These are phyloP conservation scores for Hirsutella minnesotensis DNA, from an alignment of 2,329 filamentous ascomycete genomes.

Conservation along the genomic window DNA sequence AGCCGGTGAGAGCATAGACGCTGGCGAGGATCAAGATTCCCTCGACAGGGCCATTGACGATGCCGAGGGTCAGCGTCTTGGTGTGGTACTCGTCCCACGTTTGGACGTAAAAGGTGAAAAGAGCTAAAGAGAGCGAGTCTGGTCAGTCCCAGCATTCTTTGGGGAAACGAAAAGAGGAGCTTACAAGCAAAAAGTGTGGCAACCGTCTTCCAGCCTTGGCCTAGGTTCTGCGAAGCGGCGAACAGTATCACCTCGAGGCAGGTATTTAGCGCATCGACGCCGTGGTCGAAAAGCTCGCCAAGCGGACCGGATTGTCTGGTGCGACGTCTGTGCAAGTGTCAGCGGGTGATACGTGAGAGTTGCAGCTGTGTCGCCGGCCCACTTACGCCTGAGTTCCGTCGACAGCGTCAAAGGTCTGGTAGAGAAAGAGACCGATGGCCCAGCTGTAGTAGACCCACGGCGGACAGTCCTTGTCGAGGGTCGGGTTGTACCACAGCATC, in stretches of 20 bases:
- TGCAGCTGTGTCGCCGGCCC: not conserved
- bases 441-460: conserved; percentile 91
- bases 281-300: conserved; percentile 94
- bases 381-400: conserved; percentile 86
- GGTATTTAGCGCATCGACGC: conserved; percentile 93
- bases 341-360: not conserved
- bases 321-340: conserved; percentile 47
- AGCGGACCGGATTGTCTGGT: conserved; percentile 88
- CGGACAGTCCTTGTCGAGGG: conserved; percentile 84
- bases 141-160: not conserved
- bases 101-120: conserved; percentile 95
- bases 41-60: conserved; percentile 91
- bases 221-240: conserved; percentile 82
- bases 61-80: conserved; percentile 81
- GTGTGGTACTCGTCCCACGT: conserved; percentile 99
- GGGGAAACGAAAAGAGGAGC: conserved; percentile 12
- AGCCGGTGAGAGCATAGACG: conserved; percentile 75
- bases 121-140: conserved; percentile 34
- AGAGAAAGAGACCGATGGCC: conserved; percentile 81
- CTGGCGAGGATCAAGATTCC: conserved; percentile 74
- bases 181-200: conserved; percentile 70
- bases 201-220: conserved; percentile 83
- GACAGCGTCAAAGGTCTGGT: conserved; percentile 97
- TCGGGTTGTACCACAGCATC: conserved; percentile 92
- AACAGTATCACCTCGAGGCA: conserved; percentile 89